These are phyloP conservation scores for Elsinoe fawcettii DNA, from an alignment of 2,329 filamentous ascomycete species.

Conservation along the genomic window DNA sequence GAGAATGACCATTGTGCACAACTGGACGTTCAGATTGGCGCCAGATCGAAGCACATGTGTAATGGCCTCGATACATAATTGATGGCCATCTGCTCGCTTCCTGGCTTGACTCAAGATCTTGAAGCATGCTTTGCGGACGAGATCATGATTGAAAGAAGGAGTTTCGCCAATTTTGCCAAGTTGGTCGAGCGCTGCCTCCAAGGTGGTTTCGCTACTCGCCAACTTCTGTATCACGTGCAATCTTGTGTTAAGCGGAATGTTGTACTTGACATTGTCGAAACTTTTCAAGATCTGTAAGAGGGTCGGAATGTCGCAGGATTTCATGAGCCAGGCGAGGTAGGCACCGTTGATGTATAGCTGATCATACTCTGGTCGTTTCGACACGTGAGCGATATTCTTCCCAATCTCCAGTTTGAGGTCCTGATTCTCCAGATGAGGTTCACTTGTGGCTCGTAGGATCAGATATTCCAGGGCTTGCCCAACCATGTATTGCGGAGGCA, in stretches of 20 bases:
- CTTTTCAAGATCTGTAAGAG: neutral
- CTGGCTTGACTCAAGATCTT: constrained; percentile 46
- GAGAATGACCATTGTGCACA: constrained; percentile 60
- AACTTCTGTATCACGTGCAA: constrained; percentile 3
- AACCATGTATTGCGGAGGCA: constrained; percentile 36
- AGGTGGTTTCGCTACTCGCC: neutral
- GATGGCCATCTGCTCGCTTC: constrained; percentile 33
- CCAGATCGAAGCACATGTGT: constrained; percentile 53
- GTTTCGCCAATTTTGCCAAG: neutral
- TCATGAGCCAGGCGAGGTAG: neutral
- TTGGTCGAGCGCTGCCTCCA: neutral
- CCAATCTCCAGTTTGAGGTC: neutral
- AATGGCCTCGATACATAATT: constrained; percentile 46
- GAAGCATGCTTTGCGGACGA: constrained; percentile 50
- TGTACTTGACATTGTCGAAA: neutral
- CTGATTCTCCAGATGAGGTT: neutral
- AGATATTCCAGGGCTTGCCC: constrained; percentile 30
- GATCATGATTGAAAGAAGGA: constrained; percentile 23
- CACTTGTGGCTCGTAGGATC: neutral
- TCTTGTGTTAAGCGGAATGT: neutral
- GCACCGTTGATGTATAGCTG: neutral
- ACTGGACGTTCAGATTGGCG: constrained; percentile 53
- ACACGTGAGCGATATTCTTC: neutral
- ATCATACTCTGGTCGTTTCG: neutral
- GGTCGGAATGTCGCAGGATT: neutral